Evolutionary conservation across 2,329 filamentous ascomycete genomes (phyloP), one percentile per base, ranked within the genome.

Genomic region (Didymella lethalis): DNA sequence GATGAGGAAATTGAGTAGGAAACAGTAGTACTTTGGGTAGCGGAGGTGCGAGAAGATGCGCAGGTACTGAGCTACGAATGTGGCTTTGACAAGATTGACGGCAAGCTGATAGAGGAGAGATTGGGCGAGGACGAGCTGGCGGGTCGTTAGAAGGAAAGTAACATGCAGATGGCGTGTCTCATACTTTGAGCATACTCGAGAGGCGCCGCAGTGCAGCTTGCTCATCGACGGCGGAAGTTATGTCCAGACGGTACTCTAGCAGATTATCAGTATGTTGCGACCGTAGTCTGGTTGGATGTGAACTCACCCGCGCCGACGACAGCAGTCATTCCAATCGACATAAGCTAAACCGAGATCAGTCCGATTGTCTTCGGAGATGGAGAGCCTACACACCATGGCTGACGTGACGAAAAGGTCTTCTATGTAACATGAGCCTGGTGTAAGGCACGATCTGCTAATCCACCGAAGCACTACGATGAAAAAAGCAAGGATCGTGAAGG

Each of bases 41-140:
- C 20, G 50, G 3, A 61, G 38, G 2, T 57, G 49, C 12, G 61
- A 59, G 54, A 76, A 75, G 47, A 76, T 54, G 1, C 61, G 66
- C 2, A 71, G 43, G 57, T 76, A 77, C 53, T 77, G 71, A 20
- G 70, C 54, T 23, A 70, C 46, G 48, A 77, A 75, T 2, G 74
- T 72, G 1, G 65, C 54, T 59, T 76, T 77, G 51, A 73, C 64
- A 2, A 75, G 53, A 58, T 76, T 75, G 48, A 71, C 68, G 7
- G 67, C 58, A 28, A 71, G 54, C n/a, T 74, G 70, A 58, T 74
- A 77, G 53, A 75, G 48, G 26, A 74, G 62, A 16, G 67, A 70
- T 40, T 72, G 68, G 8, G 67, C 64, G 49, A 74, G 70, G 18
- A 75, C 57, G 48, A 76, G 66, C 74, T 76, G 20, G 5, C 10